Conservation (phyloP, 1,284 basidiomycete species). For the Moniliella sp. region DNA sequence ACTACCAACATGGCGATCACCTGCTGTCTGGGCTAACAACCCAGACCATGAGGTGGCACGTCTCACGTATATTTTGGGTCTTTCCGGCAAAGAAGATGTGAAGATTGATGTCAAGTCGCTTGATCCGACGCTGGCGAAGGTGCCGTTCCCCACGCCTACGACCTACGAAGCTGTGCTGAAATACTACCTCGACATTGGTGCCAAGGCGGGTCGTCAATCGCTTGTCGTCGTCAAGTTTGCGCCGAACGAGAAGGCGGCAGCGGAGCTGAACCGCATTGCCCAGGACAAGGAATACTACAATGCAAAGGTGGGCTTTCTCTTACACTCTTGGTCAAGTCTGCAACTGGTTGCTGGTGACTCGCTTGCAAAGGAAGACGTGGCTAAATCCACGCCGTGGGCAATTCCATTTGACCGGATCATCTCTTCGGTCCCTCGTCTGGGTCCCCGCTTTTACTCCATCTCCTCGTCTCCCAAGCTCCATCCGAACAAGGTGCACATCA, state of each 20-base stretch:
- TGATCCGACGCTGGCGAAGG: slow-evolving; percentile 89
- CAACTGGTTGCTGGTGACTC: slow-evolving; percentile 65
- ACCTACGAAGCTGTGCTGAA: slow-evolving; percentile 82
- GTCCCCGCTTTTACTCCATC: slow-evolving; percentile 94
- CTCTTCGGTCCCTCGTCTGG: slow-evolving; percentile 70
- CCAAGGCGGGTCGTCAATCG: slow-evolving; percentile 75
- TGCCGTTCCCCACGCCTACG: slow-evolving; percentile 90
- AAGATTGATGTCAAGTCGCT: slow-evolving; percentile 74
- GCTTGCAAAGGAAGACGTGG: slow-evolving; percentile 38
- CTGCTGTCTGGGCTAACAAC: slow-evolving; percentile 87
- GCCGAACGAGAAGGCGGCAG: slow-evolving; percentile 55
- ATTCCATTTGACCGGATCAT: slow-evolving; percentile 93
- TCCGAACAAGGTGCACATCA: slow-evolving; percentile 72
- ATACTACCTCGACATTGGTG: slow-evolving; percentile 88
- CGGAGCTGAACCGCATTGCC: slow-evolving; percentile 54
- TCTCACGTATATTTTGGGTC: slow-evolving; percentile 61
- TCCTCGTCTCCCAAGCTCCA: slow-evolving; percentile 83
- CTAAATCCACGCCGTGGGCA: slow-evolving; percentile 57
- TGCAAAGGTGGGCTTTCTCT: slow-evolving; percentile 61
- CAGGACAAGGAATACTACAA: slow-evolving; percentile 70
- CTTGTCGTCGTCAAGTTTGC: slow-evolving; percentile 69
- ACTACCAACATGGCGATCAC: slow-evolving; percentile 94
- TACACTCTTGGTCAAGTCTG: too few relatives aligned
- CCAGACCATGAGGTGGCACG: slow-evolving; percentile 75
- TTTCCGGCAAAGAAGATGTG: slow-evolving; percentile 47